These are phyloP conservation scores for Boletus sp. DNA, from an alignment of 768 basidiomycete genomes.

Conservation along the genomic window DNA sequence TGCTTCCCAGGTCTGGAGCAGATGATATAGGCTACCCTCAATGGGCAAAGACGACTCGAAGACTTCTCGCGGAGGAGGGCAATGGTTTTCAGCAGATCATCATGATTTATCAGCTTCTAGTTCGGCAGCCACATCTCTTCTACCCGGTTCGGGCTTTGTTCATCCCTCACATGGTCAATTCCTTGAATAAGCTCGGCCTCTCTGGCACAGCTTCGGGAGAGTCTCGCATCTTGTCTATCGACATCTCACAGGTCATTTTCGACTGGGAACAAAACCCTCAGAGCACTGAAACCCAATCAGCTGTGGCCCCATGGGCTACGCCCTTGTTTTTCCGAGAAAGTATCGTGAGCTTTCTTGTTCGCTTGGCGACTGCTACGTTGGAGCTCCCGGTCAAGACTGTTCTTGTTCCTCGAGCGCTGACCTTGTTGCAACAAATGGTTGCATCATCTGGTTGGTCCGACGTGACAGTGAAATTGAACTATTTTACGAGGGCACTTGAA, in stretches of 20 bases:
- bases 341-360: conserved; percentile 94
- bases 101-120: conserved; percentile 86
- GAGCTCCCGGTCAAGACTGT: conserved; percentile 39
- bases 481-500: conserved; percentile 81
- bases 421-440: conserved; percentile 72
- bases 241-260: conserved; percentile 88
- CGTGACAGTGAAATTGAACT: conserved; percentile 87
- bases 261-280: conserved; percentile 81
- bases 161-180: conserved; percentile 89
- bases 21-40: conserved; percentile 57
- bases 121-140: conserved; percentile 87
- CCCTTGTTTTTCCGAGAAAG: conserved; percentile 81
- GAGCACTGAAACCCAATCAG: conserved; percentile 23
- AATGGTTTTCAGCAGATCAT: conserved; percentile 64
- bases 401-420: conserved; percentile 61
- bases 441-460: conserved; percentile 85
- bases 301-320: conserved; percentile 56
- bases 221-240: conserved; percentile 82
- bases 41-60: conserved; percentile 87
- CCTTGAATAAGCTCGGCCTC: conserved; percentile 85
- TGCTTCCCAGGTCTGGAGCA: conserved; percentile 62
- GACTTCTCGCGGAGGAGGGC: conserved; percentile 86
- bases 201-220: conserved; percentile 67
- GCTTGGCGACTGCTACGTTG: conserved; percentile 70
- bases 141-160: conserved; percentile 91